A percentile compares a stretch with the other conserved stretches of the same genome.
These are phyloP conservation scores for Solanum hybrid DNA, from an alignment of 305 asterid species.

Conservation along the genomic window DNA sequence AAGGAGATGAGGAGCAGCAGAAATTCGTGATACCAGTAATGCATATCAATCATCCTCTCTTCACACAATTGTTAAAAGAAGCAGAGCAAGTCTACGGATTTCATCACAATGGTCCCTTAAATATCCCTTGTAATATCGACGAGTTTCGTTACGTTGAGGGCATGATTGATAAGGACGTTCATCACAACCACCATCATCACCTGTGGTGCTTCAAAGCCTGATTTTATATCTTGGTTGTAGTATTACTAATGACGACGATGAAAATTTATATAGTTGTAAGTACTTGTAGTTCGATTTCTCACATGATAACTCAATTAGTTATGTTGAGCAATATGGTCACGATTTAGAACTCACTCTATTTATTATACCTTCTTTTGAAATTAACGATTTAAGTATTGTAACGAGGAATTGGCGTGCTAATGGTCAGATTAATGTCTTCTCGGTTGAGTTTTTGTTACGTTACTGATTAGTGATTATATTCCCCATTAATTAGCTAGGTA, in stretches of 20 bases:
- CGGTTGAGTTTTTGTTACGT: background rate
- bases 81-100: constrained; percentile 72
- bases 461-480: background rate
- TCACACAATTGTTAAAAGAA: constrained; percentile 44
- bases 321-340: too few relatives aligned
- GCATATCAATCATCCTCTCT: constrained; percentile 57
- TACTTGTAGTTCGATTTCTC: background rate
- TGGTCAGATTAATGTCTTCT: background rate
- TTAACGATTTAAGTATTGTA: too few relatives aligned
- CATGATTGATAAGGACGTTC: constrained; percentile 30
- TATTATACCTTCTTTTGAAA: background rate
- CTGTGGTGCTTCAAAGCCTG: background rate
- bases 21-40: constrained; percentile 47
- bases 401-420: background rate
- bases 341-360: background rate
- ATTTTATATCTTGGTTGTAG: too few relatives aligned
- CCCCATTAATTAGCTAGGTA: background rate
- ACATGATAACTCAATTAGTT: too few relatives aligned
- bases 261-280: background rate
- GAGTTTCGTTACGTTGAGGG: constrained; percentile 36
- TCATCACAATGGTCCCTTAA: constrained; percentile 47
- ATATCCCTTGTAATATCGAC: constrained; percentile 55
- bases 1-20: constrained; percentile 30
- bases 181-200: background rate
- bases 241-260: background rate